Evolutionary conservation across 192 early-diverging fungal species (phyloP), one percentile per base, ranked within the genome.

Genomic region (Coemansia sp.): DNA sequence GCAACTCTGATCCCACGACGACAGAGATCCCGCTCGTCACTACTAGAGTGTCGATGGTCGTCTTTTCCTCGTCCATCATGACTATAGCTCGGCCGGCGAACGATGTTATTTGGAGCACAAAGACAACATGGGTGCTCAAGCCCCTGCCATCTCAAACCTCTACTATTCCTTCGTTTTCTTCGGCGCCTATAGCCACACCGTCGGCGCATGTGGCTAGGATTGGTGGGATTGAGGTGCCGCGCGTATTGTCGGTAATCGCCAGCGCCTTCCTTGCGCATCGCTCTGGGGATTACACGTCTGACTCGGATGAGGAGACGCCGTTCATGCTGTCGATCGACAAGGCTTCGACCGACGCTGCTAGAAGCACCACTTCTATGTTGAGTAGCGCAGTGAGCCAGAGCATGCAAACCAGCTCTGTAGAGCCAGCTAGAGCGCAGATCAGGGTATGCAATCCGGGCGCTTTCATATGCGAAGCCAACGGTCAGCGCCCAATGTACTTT

Each of bases 381-480:
- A 57, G 53, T 0, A 57, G 53, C 27, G 53, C 13, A 7, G 16
- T 60, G 29, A 15, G 57, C 7, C 57, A 18, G 7, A 60, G 31
- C 31, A 33, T 18, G 16, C 15, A 31, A 34, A 18, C 31, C 16
- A 50, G 38, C 46, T 7, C 33, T 34, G 20, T 36, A 53, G 29
- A 40, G 33, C 8, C 68, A n/a, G 49, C 67, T 20, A 15, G 57
- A 18, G 31, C 16, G 31, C 57, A 36, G 15, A 60, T 15, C n/a
- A n/a, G 6, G 57, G 15, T 43, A 22, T 82, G 80, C 64, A 70
- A 20, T n/a, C 76, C 81, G 5, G 81, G 81, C 3, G 64, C 55
- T 43, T 75, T 78, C 52, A 24, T 70, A 18, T 83, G 81, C 41
- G 70, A 75, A 22, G 73, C 61, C 12, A 76, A 72, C 36, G 76